Evolutionary conservation across 2,329 filamentous ascomycete genomes (phyloP).

Genomic region (Fusarium sp.): DNA sequence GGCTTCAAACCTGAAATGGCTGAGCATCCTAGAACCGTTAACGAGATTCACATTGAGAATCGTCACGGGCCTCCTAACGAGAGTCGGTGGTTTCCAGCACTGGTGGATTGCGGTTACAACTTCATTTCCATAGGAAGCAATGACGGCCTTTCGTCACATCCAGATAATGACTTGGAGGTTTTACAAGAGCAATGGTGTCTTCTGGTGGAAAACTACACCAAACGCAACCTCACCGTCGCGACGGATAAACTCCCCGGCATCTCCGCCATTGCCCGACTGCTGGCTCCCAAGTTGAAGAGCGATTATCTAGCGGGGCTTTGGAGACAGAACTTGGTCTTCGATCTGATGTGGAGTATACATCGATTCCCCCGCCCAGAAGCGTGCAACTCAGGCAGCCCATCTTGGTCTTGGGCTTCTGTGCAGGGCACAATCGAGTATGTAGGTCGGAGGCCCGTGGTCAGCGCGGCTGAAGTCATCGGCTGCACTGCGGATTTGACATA

Average conservation of each 20-base stretch:
- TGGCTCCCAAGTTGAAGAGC: background rate
- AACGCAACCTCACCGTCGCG: background rate
- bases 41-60: background rate
- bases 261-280: background rate
- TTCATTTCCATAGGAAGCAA: background rate
- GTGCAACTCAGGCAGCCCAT: background rate
- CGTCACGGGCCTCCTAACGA: background rate
- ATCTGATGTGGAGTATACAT: background rate
- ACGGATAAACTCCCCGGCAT: background rate
- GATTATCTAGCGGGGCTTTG: background rate
- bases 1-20: background rate
- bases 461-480: background rate
- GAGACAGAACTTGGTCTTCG: background rate
- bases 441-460: background rate
- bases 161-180: background rate
- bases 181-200: background rate
- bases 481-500: background rate
- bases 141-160: background rate
- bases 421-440: background rate
- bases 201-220: background rate
- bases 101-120: background rate
- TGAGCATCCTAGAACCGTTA: background rate
- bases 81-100: background rate
- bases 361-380: background rate
- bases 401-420: background rate